Evolutionary conservation across 2,329 filamentous ascomycete genomes (phyloP).

Genomic region (Thyridium curvatum): DNA sequence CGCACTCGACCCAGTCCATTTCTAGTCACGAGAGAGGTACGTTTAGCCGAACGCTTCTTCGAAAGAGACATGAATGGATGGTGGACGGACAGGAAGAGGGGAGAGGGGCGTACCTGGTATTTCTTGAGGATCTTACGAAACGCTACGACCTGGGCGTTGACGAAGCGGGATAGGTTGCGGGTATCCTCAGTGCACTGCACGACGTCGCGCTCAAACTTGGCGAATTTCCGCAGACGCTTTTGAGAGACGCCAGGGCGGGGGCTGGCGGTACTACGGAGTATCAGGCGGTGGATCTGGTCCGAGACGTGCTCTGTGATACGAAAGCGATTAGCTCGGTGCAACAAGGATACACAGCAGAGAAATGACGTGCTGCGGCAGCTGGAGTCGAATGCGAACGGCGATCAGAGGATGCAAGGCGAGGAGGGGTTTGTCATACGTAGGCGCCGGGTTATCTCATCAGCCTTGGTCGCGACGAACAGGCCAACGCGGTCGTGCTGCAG

Average conservation of each 20-base stretch:
- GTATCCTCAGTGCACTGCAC: slow-evolving; percentile 64
- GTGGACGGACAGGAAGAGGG: background rate
- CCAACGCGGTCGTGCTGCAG: slow-evolving; percentile 72
- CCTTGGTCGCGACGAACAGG: slow-evolving; percentile 74
- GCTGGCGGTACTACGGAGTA: slow-evolving; percentile 33
- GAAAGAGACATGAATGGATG: too few species aligned
- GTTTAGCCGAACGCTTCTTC: slow-evolving; percentile 1
- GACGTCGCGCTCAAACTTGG: slow-evolving; percentile 46
- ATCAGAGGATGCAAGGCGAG: too few species aligned
- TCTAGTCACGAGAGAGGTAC: slow-evolving; percentile 33
- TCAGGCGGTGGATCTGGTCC: slow-evolving; percentile 38
- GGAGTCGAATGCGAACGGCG: too few species aligned
- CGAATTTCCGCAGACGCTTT: slow-evolving; percentile 44
- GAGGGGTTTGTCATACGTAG: slow-evolving; percentile 43
- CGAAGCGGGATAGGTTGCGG: slow-evolving; percentile 63
- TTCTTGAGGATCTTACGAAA: slow-evolving; percentile 80
- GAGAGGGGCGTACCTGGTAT: slow-evolving; percentile 50
- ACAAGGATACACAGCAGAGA: background rate
- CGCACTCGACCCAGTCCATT: slow-evolving; percentile 71
- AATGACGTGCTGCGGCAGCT: background rate
- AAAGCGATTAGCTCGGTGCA: slow-evolving; percentile 11
- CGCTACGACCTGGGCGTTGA: slow-evolving; percentile 65
- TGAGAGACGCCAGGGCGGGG: slow-evolving; percentile 24
- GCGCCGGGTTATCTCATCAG: slow-evolving; percentile 67
- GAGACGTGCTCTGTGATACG: slow-evolving; percentile 38